Evolutionary conservation across 208 protist species (phyloP), one percentile per base, ranked within the genome.

Genomic region (Wallacemonas sp.): DNA sequence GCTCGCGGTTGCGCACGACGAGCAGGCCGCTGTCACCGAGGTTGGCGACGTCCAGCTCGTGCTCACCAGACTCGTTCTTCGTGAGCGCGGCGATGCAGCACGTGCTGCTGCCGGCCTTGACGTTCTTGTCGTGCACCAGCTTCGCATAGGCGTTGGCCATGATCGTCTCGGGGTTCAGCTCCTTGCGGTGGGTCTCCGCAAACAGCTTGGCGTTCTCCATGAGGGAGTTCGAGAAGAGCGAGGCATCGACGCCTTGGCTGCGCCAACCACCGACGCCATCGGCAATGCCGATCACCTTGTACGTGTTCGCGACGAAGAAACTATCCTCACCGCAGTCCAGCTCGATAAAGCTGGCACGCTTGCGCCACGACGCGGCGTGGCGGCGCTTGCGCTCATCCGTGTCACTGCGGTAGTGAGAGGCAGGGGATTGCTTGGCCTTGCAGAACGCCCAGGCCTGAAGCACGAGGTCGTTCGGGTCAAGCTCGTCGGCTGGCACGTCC

Each of bases 261-360:
- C 82, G 75, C 93, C 94, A 98, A 19, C 90, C 92, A 23, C 94
- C 94, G 5, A 98, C 93, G 55, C 94, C 94, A 67, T 98, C 94
- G 3, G 94, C 92, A 30, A 98, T 87, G 23, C 92, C 94, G 62
- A 97, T 88, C 32, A 86, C 87, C 72, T 90, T 93, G 76, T 95
- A 93, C 39, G 81, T 95, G 75, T 96, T 96, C 23, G 88, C 76
- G 27, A 97, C 91, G 54, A 97, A 96, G 79, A 97, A 97, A 67
- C 86, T 94, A 72, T 97, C 93, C 56, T 97, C 93, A 21, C 93
- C 93, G 67, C 93, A 97, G 87, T 97, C 88, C 16, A 96, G 78
- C 73, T 94, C 93, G 47, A 96, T 83, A 55, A 95, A 97, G 63
- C 84, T 92, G 1, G 85, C 72, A 2, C 93, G 88, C 68, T 96